A percentile compares a stretch with the other conserved stretches of the same genome.
These are phyloP conservation scores for Lecanicillium sp. DNA, from an alignment of 2,329 filamentous ascomycete genomes.

Conservation along the genomic window DNA sequence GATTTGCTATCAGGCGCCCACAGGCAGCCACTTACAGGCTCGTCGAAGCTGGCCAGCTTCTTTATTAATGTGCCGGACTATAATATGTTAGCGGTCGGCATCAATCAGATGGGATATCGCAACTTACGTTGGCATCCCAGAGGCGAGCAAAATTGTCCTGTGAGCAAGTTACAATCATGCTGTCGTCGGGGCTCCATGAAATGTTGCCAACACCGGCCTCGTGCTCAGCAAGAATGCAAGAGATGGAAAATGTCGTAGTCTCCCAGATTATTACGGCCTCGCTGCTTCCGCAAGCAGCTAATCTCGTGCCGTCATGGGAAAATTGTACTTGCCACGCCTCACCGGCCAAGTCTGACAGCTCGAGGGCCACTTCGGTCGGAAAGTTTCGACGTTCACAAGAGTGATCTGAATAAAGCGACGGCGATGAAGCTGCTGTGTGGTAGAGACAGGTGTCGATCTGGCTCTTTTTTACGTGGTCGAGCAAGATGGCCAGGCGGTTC, in stretches of 20 bases:
- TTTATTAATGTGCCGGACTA: conserved; percentile 60
- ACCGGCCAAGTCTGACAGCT: conserved; percentile 66
- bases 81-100: conserved; percentile 17
- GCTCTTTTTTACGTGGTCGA: conserved; percentile 76
- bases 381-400: conserved; percentile 74
- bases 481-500: conserved; percentile 72
- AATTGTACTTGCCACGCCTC: conserved; percentile 93
- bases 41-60: conserved; percentile 63
- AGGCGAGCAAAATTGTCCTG: conserved; percentile 67
- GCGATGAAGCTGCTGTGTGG: conserved; percentile 73
- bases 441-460: conserved; percentile 83
- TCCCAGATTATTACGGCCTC: conserved; percentile 77
- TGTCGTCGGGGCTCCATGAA: conserved; percentile 88
- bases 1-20: conserved; percentile 75
- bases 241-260: conserved; percentile 59
- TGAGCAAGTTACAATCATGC: conserved; percentile 77
- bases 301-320: conserved; percentile 74
- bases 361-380: conserved; percentile 62
- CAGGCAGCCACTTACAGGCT: conserved; percentile 83
- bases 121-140: conserved; percentile 64
- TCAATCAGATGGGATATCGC: neutral
- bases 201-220: conserved; percentile 68
- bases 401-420: conserved; percentile 87
- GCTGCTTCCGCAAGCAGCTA: conserved; percentile 78
- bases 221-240: conserved; percentile 60